Percentiles rank a stretch among this genome's conserved stretches.
phyloP scores from a whole-genome alignment of 2,329 filamentous ascomycete genomes.

The Sordariomycetes sp. region DNA sequence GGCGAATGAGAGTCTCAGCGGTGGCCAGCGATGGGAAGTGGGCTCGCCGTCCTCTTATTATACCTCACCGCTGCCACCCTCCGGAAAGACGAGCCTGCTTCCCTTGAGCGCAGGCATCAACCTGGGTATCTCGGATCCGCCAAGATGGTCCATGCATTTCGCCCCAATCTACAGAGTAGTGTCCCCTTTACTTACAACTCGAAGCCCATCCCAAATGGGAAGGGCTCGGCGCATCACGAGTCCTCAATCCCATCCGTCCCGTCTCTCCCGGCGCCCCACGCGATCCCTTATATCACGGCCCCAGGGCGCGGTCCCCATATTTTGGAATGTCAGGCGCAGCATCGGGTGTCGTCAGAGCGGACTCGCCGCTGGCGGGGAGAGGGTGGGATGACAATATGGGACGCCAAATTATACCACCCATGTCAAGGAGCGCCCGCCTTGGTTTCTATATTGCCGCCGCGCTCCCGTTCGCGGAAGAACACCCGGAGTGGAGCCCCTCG shows the following conservation, averaged over 20 bases:
- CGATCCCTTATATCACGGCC: background rate
- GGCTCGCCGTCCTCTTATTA: background rate
- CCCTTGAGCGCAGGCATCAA: background rate
- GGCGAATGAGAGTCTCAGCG: background rate
- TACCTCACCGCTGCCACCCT: background rate
- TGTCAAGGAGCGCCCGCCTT: background rate
- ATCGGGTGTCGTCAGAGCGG: too few relatives aligned
- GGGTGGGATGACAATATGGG: background rate
- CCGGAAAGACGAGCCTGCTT: background rate
- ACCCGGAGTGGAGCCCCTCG: background rate
- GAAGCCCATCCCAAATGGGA: background rate
- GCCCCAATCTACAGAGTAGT: background rate
- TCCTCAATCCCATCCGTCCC: background rate
- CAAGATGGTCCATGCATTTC: background rate
- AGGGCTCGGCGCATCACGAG: background rate
- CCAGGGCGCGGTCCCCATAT: background rate
- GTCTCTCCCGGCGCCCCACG: background rate
- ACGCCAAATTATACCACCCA: background rate
- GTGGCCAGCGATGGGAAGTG: background rate
- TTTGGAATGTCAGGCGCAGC: too few relatives aligned
- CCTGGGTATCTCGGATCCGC: background rate
- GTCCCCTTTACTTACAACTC: background rate
- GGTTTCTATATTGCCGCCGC: background rate
- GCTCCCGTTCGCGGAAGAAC: background rate
- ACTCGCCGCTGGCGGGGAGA: too few relatives aligned